Evolutionary conservation across 768 basidiomycete genomes (phyloP).

Genomic region (Lyophyllum atratum): DNA sequence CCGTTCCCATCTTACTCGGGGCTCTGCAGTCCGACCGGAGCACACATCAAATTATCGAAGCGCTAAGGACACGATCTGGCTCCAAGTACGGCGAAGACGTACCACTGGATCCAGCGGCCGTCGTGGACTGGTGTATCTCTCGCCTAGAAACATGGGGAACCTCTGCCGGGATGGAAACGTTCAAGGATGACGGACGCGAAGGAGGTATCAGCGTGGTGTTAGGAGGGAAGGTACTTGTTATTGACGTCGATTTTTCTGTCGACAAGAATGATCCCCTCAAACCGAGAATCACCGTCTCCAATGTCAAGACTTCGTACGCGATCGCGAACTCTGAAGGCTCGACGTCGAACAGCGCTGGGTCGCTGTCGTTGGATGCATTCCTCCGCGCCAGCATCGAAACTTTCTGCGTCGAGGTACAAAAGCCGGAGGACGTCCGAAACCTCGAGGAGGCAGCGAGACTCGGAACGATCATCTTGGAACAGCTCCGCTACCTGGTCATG

Average conservation of each 20-base stretch:
- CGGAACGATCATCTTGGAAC: slow-evolving; percentile 49
- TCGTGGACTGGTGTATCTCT: slow-evolving; percentile 60
- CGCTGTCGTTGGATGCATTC: slow-evolving; percentile 63
- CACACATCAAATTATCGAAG: slow-evolving; percentile 47
- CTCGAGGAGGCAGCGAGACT: slow-evolving; percentile 52
- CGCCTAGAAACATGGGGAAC: slow-evolving; percentile 64
- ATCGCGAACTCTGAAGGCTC: slow-evolving; percentile 43
- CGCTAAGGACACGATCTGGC: slow-evolving; percentile 47
- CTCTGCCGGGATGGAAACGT: slow-evolving; percentile 72
- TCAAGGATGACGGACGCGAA: slow-evolving; percentile 59
- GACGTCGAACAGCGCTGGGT: slow-evolving; percentile 46
- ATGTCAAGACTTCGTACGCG: slow-evolving; percentile 76
- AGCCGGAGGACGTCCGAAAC: slow-evolving; percentile 49
- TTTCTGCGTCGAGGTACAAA: slow-evolving; percentile 65
- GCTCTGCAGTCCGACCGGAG: slow-evolving; percentile 52
- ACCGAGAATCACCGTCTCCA: slow-evolving; percentile 47
- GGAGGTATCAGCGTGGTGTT: slow-evolving; percentile 59
- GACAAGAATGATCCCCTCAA: slow-evolving; percentile 35
- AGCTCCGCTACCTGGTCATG: slow-evolving; percentile 70
- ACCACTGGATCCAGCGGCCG: slow-evolving; percentile 45
- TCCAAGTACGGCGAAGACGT: slow-evolving; percentile 65
- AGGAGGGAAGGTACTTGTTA: slow-evolving; percentile 78
- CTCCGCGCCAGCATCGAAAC: slow-evolving; percentile 54
- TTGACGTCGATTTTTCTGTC: slow-evolving; percentile 70
- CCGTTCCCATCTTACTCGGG: slow-evolving; percentile 16